Evolutionary conservation across 208 protist species (phyloP).

Genomic region (Leishmania tropica): DNA sequence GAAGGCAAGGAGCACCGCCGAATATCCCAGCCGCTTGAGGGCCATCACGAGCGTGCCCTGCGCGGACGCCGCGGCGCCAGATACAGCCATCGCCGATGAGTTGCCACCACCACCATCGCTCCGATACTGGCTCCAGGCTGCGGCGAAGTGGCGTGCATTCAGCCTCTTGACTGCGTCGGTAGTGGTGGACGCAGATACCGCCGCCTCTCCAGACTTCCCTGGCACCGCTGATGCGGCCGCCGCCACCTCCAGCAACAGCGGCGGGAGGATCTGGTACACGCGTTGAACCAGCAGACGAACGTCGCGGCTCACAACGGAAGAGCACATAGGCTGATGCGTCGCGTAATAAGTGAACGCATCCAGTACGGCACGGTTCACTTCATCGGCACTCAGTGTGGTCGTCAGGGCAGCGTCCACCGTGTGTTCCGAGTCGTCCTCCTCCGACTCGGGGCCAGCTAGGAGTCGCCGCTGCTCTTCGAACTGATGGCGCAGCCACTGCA

Average conservation of each 20-base stretch:
- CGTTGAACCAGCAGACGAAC: conserved; percentile 63
- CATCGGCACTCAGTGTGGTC: conserved; percentile 12
- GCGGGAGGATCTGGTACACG: conserved; percentile 61
- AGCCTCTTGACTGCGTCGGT: conserved; percentile 16
- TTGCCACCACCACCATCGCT: conserved; percentile 13
- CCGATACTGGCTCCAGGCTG: conserved; percentile 49
- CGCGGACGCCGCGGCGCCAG: background rate
- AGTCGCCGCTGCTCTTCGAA: conserved; percentile 15
- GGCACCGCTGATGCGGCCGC: background rate
- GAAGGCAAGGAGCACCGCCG: conserved; percentile 78
- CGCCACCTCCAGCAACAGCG: conserved; percentile 36
- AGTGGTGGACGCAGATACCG: background rate
- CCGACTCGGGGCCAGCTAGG: background rate
- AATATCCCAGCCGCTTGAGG: conserved; percentile 64
- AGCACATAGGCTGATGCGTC: conserved; percentile 74
- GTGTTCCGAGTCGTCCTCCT: background rate
- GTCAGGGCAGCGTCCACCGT: background rate
- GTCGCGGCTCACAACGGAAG: conserved; percentile 65
- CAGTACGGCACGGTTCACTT: conserved; percentile 15
- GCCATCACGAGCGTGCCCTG: conserved; percentile 53
- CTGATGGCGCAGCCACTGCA: conserved; percentile 49
- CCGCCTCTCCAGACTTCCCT: background rate
- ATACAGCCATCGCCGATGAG: background rate
- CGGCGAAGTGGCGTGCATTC: conserved; percentile 69
- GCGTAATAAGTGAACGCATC: conserved; percentile 69